Conservation (phyloP, 2,329 filamentous ascomycete species). For the Tolypocladium endophyticum region DNA sequence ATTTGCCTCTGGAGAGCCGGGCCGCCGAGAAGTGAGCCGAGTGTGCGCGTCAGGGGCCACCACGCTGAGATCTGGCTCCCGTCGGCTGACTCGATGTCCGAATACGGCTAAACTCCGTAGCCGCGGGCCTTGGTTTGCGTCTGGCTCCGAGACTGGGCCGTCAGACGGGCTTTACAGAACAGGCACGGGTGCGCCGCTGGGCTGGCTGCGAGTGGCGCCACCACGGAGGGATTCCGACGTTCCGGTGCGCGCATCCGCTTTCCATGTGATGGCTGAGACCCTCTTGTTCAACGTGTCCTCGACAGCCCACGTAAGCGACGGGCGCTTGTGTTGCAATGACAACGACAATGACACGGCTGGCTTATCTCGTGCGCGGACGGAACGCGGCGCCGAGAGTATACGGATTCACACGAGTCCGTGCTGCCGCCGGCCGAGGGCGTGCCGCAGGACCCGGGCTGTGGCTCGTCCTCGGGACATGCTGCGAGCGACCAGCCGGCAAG, state of each 20-base stretch:
- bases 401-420: neutral
- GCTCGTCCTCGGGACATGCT: neutral
- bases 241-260: neutral
- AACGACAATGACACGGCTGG: neutral
- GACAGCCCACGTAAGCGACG: neutral
- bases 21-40: too few relatives aligned
- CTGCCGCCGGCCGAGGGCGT: neutral
- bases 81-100: conserved; percentile 1
- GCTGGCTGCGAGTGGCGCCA: neutral
- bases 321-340: neutral
- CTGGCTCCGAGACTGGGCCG: neutral
- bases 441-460: neutral
- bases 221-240: neutral
- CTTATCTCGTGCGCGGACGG: neutral
- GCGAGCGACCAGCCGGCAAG: neutral
- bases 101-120: conserved; percentile 1
- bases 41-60: neutral
- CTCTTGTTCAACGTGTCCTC: neutral
- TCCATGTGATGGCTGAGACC: neutral
- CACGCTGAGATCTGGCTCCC: neutral
- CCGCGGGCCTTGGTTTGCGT: neutral
- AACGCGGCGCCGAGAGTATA: neutral
- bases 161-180: neutral
- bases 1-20: too few relatives aligned
- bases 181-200: neutral